Evolutionary conservation across 257 asterid genomes (phyloP), one percentile per base, ranked within the genome.

Genomic region (Penstemon davidsonii): DNA sequence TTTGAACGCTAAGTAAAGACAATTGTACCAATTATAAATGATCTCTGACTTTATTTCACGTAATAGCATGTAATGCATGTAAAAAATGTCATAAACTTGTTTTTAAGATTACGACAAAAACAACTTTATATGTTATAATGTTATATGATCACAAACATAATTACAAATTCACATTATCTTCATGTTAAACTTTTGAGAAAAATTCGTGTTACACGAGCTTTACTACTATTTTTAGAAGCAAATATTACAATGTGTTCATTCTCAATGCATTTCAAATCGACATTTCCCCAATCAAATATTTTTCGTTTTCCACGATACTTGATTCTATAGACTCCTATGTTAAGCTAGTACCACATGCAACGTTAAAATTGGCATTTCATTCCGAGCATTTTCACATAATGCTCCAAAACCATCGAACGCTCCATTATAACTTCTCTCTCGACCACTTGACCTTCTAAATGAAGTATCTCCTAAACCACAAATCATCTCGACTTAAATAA

Each of bases 231-330:
- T 11, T 18, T 33, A 65, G 6, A 13, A 44, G 40, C 42, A 64
- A 18, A 33, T 59, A 13, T 6, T 53, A 8, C n/a, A 15, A 77
- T 15, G 64, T 86, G 96, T 89, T 87, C 96, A 89, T 77, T 87
- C 79, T 87, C 66, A 46, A 50, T 33, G 41, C 42, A 66, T 43
- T 81, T 86, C 53, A 57, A 73, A 64, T 45, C 9, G 5, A 68
- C 8, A 38, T 42, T 73, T 79, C 6, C 8, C 62, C 3, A 12
- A 9, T 39, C 72, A 86, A 79, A 83, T 7, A 43, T 41, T 0
- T 4, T 75, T 44, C 3, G 66, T 80, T 68, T 84, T 67, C 4
- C 18, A n/a, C 10, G 15, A 79, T 78, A 79, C 54, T 78, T 45
- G 77, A 39, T 75, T 75, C 64, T 8, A 55, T 4, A 67, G 70